phyloP scores from a whole-genome alignment of 371 early-diverging fungal species.

The Mucor saturninus region DNA sequence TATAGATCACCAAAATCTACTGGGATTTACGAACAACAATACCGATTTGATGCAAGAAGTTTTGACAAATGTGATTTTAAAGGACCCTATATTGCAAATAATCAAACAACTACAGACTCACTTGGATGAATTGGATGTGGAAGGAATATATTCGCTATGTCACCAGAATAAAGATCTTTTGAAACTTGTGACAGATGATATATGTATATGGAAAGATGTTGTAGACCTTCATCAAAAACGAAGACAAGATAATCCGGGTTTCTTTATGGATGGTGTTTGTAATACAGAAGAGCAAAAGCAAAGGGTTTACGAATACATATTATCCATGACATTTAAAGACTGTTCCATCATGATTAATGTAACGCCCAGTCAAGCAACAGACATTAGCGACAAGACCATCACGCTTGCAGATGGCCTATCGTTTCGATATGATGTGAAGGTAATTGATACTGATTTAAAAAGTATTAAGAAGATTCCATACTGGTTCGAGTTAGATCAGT shows the following conservation, averaged over 20 bases:
- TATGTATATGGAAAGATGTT: constrained; percentile 31
- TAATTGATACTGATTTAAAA: constrained; percentile 63
- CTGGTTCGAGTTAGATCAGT: constrained; percentile 53
- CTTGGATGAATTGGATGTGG: constrained; percentile 56
- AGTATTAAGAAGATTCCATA: constrained; percentile 48
- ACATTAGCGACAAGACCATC: not conserved
- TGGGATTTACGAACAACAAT: not conserved
- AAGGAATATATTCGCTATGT: constrained; percentile 41
- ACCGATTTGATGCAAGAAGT: constrained; percentile 11
- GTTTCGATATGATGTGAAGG: constrained; percentile 38
- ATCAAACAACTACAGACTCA: constrained; percentile 43
- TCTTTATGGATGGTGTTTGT: not conserved
- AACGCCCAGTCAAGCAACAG: not conserved
- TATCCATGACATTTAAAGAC: constrained; percentile 68
- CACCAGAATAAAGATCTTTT: not conserved
- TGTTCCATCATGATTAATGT: constrained; percentile 57
- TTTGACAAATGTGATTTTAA: constrained; percentile 23
- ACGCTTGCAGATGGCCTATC: not conserved
- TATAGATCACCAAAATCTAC: not conserved
- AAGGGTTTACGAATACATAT: constrained; percentile 49
- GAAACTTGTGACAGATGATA: constrained; percentile 14
- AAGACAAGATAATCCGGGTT: not conserved
- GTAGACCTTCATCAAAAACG: constrained; percentile 24
- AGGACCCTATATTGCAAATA: constrained; percentile 45
- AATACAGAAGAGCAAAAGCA: constrained; percentile 20